phyloP scores from a whole-genome alignment of 1,284 basidiomycete genomes.

The Papiliotrema flavescens region DNA sequence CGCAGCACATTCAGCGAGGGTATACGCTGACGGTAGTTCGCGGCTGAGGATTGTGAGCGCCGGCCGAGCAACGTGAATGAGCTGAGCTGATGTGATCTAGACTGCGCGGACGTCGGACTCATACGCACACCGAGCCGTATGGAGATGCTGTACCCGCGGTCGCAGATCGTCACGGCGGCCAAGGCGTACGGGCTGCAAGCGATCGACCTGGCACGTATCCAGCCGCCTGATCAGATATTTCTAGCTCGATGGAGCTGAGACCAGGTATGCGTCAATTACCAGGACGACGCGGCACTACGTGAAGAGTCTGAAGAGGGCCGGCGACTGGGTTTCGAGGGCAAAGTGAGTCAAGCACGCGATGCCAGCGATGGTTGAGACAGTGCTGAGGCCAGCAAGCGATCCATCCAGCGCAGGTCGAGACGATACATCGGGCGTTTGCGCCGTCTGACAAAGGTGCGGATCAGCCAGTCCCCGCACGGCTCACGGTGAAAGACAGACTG shows the following conservation, averaged over 20 bases:
- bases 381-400: constrained; percentile 79
- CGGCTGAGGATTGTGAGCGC: constrained; percentile 77
- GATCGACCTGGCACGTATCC: constrained; percentile 71
- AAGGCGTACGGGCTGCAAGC: constrained; percentile 79
- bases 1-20: too few species aligned
- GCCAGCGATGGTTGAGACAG: too few species aligned
- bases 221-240: neutral
- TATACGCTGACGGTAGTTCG: constrained; percentile 61
- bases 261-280: constrained; percentile 89
- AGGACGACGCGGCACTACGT: constrained; percentile 64
- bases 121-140: constrained; percentile 68
- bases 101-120: constrained; percentile 79
- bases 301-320: constrained; percentile 77
- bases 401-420: constrained; percentile 78
- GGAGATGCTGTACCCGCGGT: constrained; percentile 82
- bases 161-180: constrained; percentile 75
- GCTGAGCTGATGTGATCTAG: constrained; percentile 20
- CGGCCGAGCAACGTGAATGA: neutral
- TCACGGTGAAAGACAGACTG: neutral
- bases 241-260: neutral
- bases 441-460: constrained; percentile 64
- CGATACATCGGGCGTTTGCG: constrained; percentile 74
- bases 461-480: neutral
- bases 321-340: constrained; percentile 77
- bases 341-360: constrained; percentile 61